Base-by-base conservation (phyloP, 2,329 filamentous ascomycete species). In the Sporothrix euskadiensis region DNA sequence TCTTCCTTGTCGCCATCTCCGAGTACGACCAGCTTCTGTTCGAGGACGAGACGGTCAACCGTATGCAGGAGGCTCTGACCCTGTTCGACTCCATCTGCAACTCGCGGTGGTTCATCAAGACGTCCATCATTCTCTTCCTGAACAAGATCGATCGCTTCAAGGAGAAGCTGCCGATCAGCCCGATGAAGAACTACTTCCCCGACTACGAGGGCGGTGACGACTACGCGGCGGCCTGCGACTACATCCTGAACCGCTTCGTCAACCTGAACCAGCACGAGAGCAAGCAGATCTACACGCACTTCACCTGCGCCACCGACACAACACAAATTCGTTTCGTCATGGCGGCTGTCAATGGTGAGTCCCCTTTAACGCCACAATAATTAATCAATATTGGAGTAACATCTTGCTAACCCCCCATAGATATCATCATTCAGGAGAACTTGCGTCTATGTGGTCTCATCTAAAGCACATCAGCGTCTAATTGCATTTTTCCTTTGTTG, bases 391-490 rank as follows among this genome's bases (percentile, higher is more conserved):
- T 16, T 59, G 12, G 61, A 61, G 4, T 30, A 4, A 59, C 68
- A 63, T 3, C 52, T 44, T 54, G 73, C 85, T 90, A 84, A 91
- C 79, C 6, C 65, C 1, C 32, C 69, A 1, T 78, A 97, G 96
- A 99, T 85, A 99, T 99, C 83, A 99, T 99, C 85, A 99, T 99
- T 83, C 96, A 99, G 87, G 96, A 98, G 85, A 99, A 99, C 85
- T 90, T 99, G 77, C 92, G 96, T 61, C 75, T 78, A 35, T 78
- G 77, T 68, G 77, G 77, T 71, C 75, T 78, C 47, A 78, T 78
- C 66, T 78, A 76, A 76, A 73, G 59, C 22, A 35, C 56, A 56
- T 41, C 47, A 26, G 57, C 54, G 19, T 47, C 22, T 63, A 19
- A 35, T 66, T 47, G 61, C 26, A 10, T 65, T 72, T 74, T 76